Evolutionary conservation across 225 moss, liverwort and hornwort species (phyloP).

Genomic region (Sphagnum contortum): DNA sequence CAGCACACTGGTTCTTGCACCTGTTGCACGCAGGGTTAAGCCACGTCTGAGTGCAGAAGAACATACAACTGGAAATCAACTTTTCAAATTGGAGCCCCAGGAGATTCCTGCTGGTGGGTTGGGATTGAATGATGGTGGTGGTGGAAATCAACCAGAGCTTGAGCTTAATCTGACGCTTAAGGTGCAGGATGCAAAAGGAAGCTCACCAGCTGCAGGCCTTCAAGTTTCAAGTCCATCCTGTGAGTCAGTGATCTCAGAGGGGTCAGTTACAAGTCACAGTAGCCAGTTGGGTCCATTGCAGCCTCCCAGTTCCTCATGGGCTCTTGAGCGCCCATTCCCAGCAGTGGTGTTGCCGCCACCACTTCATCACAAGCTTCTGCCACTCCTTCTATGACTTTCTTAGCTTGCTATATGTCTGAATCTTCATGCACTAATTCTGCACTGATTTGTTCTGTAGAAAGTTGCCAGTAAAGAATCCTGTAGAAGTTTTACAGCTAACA

Average conservation of each 20-base stretch:
- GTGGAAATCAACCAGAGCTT: conserved; percentile 22
- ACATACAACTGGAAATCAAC: neutral
- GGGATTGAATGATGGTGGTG: conserved; percentile 6
- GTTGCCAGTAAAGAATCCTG: too few species aligned
- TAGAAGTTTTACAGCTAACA: too few species aligned
- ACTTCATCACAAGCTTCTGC: conserved; percentile 26
- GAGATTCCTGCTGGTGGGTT: conserved; percentile 8
- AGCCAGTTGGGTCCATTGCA: conserved; percentile 32
- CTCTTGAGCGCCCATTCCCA: conserved; percentile 9
- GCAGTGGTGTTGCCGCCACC: conserved; percentile 6
- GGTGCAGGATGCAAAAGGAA: conserved; percentile 24
- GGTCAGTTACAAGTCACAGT: conserved; percentile 61
- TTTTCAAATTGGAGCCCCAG: neutral
- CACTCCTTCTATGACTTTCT: conserved; percentile 25
- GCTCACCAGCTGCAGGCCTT: conserved; percentile 12
- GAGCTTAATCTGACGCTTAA: conserved; percentile 60
- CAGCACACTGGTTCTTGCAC: conserved; percentile 1
- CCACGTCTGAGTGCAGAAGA: conserved; percentile 2
- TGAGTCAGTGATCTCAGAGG: conserved; percentile 59
- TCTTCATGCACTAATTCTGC: too few species aligned
- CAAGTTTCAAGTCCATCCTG: conserved; percentile 41
- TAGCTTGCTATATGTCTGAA: too few species aligned
- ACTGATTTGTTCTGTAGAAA: too few species aligned
- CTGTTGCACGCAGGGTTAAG: conserved; percentile 4
- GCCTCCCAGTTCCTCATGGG: conserved; percentile 3